phyloP scores from a whole-genome alignment of 2,329 filamentous ascomycete genomes.

The Neoscytalidium dimidiatum region DNA sequence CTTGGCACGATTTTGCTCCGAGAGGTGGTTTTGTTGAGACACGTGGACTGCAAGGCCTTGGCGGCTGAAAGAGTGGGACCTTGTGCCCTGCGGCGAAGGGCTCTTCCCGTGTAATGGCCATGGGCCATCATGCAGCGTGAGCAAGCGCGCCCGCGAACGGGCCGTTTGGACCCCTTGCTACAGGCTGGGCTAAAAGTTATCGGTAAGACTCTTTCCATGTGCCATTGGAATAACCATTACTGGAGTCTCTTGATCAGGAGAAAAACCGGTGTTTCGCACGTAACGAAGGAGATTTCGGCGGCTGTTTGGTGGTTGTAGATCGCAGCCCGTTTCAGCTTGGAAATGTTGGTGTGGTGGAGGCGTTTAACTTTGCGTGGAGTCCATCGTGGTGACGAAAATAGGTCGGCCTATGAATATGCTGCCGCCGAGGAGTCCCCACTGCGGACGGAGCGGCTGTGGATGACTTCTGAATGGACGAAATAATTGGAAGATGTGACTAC shows the following conservation, averaged over 20 bases:
- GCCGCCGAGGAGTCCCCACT: background rate
- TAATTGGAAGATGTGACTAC: background rate
- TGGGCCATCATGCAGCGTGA: background rate
- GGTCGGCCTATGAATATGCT: background rate
- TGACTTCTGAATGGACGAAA: background rate
- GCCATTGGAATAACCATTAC: background rate
- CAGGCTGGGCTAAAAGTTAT: background rate
- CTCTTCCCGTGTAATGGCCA: background rate
- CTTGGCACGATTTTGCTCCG: background rate
- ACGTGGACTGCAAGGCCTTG: background rate
- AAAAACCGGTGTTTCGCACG: background rate
- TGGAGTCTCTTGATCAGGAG: background rate
- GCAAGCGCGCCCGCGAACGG: background rate
- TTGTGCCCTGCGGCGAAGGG: background rate
- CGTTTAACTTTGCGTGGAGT: slow-evolving; percentile 5
- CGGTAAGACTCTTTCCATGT: background rate
- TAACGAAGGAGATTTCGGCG: background rate
- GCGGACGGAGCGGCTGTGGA: background rate
- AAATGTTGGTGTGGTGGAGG: background rate
- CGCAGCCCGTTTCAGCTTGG: background rate
- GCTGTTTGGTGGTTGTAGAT: background rate
- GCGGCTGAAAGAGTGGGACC: background rate
- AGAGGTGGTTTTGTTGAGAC: background rate
- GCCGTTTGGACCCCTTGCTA: background rate
- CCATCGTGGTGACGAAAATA: background rate